phyloP scores from a whole-genome alignment of 257 asterid species.

The Datura wrightii region DNA sequence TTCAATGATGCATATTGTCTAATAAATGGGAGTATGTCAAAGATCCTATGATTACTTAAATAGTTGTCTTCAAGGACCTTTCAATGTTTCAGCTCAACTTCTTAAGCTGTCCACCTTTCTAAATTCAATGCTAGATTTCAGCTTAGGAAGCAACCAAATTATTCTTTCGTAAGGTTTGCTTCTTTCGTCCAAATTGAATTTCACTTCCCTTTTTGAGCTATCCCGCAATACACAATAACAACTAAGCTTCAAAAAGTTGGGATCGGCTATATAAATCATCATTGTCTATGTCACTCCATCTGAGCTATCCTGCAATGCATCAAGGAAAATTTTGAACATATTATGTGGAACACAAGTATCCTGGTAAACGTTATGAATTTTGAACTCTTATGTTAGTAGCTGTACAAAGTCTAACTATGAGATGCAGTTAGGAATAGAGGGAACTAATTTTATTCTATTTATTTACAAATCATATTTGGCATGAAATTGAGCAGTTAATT shows the following conservation, averaged over 20 bases:
- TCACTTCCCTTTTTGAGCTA: slow-evolving; percentile 11
- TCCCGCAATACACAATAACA: background rate
- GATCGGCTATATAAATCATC: background rate
- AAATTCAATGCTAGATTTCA: slow-evolving; percentile 11
- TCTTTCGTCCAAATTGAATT: background rate
- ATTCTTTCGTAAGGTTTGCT: background rate
- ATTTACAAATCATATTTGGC: background rate
- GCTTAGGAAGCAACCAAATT: background rate
- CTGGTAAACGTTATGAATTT: background rate
- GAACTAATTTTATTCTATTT: background rate
- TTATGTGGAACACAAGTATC: slow-evolving; percentile 3
- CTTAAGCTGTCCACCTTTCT: slow-evolving; percentile 8
- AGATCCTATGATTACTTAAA: background rate
- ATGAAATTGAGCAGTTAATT: slow-evolving; percentile 4
- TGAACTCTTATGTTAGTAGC: background rate
- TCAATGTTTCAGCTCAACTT: background rate
- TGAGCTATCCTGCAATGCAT: background rate
- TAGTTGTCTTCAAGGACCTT: slow-evolving; percentile 7
- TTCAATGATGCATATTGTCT: background rate
- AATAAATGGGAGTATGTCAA: background rate
- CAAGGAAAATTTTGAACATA: background rate
- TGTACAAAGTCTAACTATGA: background rate
- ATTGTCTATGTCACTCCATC: background rate
- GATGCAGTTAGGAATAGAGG: background rate
- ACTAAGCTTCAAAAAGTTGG: background rate